Evolutionary conservation across 495 filamentous ascomycete genomes (phyloP).

Genomic region (Penicillium bialowiezense): DNA sequence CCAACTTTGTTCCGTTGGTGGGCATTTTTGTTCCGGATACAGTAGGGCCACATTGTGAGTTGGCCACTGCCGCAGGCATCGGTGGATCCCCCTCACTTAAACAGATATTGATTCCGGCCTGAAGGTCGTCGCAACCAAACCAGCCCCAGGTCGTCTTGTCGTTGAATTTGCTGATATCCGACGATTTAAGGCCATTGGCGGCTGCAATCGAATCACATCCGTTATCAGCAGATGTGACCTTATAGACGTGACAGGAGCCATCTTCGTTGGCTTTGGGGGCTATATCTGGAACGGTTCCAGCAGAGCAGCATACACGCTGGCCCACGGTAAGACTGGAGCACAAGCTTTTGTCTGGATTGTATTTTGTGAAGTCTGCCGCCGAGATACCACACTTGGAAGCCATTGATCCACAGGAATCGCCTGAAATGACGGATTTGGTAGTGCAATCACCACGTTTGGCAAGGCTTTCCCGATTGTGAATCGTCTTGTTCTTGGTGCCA

Average conservation of each 20-base stretch:
- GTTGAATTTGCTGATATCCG: constrained; percentile 32
- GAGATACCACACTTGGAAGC: neutral
- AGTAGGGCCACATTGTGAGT: constrained; percentile 37
- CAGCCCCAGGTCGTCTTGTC: constrained; percentile 40
- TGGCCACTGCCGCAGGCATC: constrained; percentile 40
- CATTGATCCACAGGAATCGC: neutral
- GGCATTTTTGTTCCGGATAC: constrained; percentile 14
- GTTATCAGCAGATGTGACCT: constrained; percentile 27
- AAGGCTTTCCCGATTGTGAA: too few species aligned
- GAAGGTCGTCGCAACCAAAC: neutral
- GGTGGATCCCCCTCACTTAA: constrained; percentile 43
- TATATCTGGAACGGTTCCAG: constrained; percentile 34
- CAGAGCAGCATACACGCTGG: constrained; percentile 24
- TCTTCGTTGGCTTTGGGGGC: constrained; percentile 36
- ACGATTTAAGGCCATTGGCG: constrained; percentile 24
- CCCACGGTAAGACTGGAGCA: neutral
- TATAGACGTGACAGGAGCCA: constrained; percentile 40
- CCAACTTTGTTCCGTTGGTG: constrained; percentile 9
- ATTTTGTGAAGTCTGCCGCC: neutral
- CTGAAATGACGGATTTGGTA: constrained; percentile 31
- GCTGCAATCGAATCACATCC: constrained; percentile 24
- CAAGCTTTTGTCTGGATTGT: neutral
- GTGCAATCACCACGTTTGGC: constrained; percentile 24
- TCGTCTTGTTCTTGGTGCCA: too few species aligned
- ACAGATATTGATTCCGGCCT: constrained; percentile 27